Percentiles rank a stretch among this genome's conserved stretches.
These are phyloP conservation scores for Skeletonema marinoi DNA, from an alignment of 108 stramenopile species.

Conservation along the genomic window DNA sequence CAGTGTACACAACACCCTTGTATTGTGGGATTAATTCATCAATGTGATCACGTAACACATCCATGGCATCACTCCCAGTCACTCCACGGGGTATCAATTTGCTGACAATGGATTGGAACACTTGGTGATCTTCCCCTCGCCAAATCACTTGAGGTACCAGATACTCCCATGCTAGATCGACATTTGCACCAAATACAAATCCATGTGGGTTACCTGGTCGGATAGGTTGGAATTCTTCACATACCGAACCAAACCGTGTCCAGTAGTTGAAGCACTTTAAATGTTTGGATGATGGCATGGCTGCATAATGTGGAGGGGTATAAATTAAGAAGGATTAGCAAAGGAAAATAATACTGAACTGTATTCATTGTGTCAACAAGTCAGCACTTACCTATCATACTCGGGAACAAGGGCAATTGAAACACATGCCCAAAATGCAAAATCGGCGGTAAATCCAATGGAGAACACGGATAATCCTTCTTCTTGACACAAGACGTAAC, in stretches of 20 bases:
- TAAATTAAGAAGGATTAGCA: not conserved
- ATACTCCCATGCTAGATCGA: conserved; percentile 6
- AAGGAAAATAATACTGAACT: not conserved
- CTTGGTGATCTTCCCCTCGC: conserved; percentile 4
- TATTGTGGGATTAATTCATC: conserved; percentile 3
- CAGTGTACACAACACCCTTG: conserved; percentile 1
- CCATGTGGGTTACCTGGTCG: conserved; percentile 2
- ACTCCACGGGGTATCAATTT: not conserved
- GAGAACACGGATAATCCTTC: not conserved
- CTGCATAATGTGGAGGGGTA: not conserved
- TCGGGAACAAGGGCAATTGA: conserved; percentile 12
- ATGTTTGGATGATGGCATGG: conserved; percentile 8
- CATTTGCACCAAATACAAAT: conserved; percentile 14
- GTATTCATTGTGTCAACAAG: too few species aligned
- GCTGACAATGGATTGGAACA: not conserved
- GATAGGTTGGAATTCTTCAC: conserved; percentile 12
- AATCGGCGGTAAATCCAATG: conserved; percentile 16
- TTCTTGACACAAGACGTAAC: not conserved
- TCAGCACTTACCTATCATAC: conserved; percentile 13
- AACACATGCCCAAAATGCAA: conserved; percentile 33
- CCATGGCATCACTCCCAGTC: not conserved
- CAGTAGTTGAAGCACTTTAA: conserved; percentile 9
- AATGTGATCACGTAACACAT: not conserved
- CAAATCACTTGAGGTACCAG: conserved; percentile 2
- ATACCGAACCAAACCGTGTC: not conserved